Evolutionary conservation across 2,329 filamentous ascomycete species (phyloP).

Genomic region (Arthrobotrys entomopaga): DNA sequence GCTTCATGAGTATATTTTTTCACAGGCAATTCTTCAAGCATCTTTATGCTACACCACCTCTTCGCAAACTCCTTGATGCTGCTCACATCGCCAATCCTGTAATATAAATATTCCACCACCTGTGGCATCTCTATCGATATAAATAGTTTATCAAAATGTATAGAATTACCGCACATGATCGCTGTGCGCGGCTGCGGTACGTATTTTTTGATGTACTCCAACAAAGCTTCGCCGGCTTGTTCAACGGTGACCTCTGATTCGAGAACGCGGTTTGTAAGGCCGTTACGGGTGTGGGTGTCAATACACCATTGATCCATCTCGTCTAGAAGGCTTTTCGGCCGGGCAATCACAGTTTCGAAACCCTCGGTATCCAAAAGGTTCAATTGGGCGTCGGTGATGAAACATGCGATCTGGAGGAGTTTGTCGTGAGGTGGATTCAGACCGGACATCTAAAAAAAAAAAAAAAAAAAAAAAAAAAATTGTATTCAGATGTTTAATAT

Average conservation of each 20-base stretch:
- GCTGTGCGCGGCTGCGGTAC: conserved; percentile 75
- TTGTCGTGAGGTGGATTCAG: conserved; percentile 80
- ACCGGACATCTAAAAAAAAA: conserved; percentile 90
- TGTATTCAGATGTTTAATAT: too few relatives aligned
- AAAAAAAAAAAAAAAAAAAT: too few relatives aligned
- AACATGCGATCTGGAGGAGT: conserved; percentile 91
- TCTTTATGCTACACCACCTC: conserved; percentile 76
- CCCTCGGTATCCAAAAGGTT: conserved; percentile 78
- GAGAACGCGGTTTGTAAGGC: conserved; percentile 80
- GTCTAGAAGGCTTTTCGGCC: conserved; percentile 74
- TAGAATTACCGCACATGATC: conserved; percentile 88
- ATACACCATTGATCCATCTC: conserved; percentile 92
- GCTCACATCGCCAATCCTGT: conserved; percentile 92
- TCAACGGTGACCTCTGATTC: conserved; percentile 77
- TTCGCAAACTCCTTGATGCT: conserved; percentile 88
- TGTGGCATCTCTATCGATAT: conserved; percentile 75
- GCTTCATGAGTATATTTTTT: conserved; percentile 86
- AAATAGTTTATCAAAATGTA: conserved; percentile 89
- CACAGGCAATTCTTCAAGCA: conserved; percentile 71
- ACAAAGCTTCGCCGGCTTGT: conserved; percentile 76
- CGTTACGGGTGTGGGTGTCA: conserved; percentile 79
- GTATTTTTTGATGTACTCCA: conserved; percentile 79
- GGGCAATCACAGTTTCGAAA: conserved; percentile 83
- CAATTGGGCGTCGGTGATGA: conserved; percentile 84
- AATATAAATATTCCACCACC: conserved; percentile 81